Evolutionary conservation across 23 red algal species (phyloP).

Genomic region (Cyanidioschyzon merolae): DNA sequence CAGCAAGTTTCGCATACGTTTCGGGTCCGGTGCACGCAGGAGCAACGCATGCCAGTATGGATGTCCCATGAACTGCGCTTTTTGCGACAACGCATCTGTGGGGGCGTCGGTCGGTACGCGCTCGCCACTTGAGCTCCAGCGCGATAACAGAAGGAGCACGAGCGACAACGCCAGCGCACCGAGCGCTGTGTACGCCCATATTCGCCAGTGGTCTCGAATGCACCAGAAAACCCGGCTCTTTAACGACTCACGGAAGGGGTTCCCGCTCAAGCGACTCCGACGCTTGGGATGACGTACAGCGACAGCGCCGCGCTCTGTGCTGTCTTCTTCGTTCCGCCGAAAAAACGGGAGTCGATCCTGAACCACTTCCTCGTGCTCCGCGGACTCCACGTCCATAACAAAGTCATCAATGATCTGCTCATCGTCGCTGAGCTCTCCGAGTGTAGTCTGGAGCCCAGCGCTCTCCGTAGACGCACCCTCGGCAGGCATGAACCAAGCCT

Average conservation of each 20-base stretch:
- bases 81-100: not conserved
- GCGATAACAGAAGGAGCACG: not conserved
- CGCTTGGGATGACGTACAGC: not conserved
- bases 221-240: not conserved
- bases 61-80: not conserved
- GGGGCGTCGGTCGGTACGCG: not conserved
- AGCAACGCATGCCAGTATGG: not conserved
- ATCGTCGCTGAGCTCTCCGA: too few species aligned
- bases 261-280: not conserved
- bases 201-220: not conserved
- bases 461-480: too few species aligned
- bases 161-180: not conserved
- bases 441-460: too few species aligned
- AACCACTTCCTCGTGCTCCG: not conserved
- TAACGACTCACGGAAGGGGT: not conserved
- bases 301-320: not conserved
- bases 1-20: not conserved
- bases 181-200: not conserved
- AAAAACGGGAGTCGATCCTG: not conserved
- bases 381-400: not conserved
- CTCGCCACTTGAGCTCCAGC: not conserved
- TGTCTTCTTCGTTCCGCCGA: not conserved
- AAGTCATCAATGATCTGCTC: slow-evolving; percentile 1
- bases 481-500: too few species aligned
- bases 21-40: not conserved